These are phyloP conservation scores for Diutina scorzettiae DNA, from an alignment of 1,139 yeast genomes.

Conservation along the genomic window DNA sequence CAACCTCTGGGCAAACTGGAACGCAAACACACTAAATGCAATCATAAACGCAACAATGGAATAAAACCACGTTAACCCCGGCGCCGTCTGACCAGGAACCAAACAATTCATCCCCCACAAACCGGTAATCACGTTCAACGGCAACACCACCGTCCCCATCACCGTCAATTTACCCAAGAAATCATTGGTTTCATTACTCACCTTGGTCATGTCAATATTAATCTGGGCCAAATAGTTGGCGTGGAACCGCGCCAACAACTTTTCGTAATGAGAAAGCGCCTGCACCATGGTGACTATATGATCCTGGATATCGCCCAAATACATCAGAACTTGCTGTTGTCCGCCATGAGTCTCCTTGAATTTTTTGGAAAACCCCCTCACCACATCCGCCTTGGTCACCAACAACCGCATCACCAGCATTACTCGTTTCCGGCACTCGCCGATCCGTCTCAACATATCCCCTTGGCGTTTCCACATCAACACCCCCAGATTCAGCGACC, in stretches of 20 bases:
- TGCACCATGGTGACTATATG: conserved; percentile 94
- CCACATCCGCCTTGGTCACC: conserved; percentile 92
- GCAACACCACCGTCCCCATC: conserved; percentile 87
- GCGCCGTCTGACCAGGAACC: conserved; percentile 83
- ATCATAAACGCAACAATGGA: conserved; percentile 23
- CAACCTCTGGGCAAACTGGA: neutral
- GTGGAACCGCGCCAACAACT: conserved; percentile 83
- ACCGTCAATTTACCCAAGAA: conserved; percentile 89
- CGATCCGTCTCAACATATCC: conserved; percentile 87
- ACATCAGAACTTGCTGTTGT: conserved; percentile 56
- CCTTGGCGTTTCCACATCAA: conserved; percentile 84
- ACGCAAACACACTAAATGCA: conserved; percentile 28
- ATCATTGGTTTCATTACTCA: conserved; percentile 94
- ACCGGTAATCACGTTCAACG: conserved; percentile 90
- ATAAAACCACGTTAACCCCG: conserved; percentile 74
- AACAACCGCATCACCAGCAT: conserved; percentile 78
- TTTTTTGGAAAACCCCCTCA: conserved; percentile 85
- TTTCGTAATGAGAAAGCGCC: conserved; percentile 86
- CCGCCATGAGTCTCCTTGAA: conserved; percentile 41
- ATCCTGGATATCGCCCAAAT: conserved; percentile 78
- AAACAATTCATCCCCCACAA: conserved; percentile 98
- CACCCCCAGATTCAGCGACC: conserved; percentile 32
- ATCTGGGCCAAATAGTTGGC: conserved; percentile 93
- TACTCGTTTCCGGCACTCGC: conserved; percentile 88
- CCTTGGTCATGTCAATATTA: conserved; percentile 93